A percentile compares a stretch with the other conserved stretches of the same genome.
phyloP scores from a whole-genome alignment of 129 eudicot species.

The Scalesia atractyloides region DNA sequence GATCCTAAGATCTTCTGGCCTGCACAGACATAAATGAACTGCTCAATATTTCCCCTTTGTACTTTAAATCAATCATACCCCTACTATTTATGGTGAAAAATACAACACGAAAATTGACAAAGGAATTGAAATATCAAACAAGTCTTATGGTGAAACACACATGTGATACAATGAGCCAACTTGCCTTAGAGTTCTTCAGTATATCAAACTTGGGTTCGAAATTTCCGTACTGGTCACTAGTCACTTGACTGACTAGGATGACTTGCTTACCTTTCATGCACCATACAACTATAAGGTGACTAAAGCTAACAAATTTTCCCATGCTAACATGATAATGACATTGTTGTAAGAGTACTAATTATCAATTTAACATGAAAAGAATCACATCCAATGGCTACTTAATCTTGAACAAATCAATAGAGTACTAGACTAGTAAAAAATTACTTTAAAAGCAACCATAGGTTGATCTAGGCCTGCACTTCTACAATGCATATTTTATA shows the following conservation, averaged over 20 bases:
- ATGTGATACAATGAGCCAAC: background rate
- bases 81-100: background rate
- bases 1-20: constrained; percentile 89
- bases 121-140: background rate
- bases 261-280: background rate
- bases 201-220: background rate
- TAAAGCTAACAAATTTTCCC: background rate
- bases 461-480: background rate
- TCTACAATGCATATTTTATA: background rate
- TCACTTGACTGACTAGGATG: background rate
- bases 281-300: background rate
- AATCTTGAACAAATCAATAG: background rate
- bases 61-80: constrained; percentile 1
- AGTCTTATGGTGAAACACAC: background rate
- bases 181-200: background rate
- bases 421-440: background rate
- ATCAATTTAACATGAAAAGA: background rate
- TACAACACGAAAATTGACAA: background rate
- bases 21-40: constrained; percentile 35
- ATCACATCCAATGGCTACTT: background rate
- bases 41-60: background rate
- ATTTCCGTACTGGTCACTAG: background rate
- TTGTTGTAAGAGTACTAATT: background rate
- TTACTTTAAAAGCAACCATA: background rate
- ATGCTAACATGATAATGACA: background rate